Evolutionary conservation across 2,329 filamentous ascomycete species (phyloP), one percentile per base, ranked within the genome.

Genomic region (Berkeleyomyces basicola): DNA sequence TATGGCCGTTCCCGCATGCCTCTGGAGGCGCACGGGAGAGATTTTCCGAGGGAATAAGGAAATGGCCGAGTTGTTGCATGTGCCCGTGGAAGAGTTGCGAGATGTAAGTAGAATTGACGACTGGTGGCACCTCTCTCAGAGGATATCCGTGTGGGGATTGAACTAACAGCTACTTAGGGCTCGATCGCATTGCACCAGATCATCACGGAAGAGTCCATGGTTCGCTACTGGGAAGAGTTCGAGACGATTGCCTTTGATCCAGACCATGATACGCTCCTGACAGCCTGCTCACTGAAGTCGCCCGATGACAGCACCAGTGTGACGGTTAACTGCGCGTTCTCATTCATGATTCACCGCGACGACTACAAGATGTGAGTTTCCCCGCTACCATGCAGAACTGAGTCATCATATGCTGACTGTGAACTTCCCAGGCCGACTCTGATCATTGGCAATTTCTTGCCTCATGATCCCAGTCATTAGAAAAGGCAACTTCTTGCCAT

Each of bases 201-300:
- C 66, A 83, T 99, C 53, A 90, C 90, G 2, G 93, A 99, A 75
- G 90, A 95, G 66, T 95, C 91, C 47, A 82, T 96, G 65, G 93
- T 97, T 62, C 88, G 89, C 69, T 99, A 99, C 70, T 99, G 93
- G 93, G 93, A 99, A 74, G 96, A 99, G 70, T 99, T 99, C 70
- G 91, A 92, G 59, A 92, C 90, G 4, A 97, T 99, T 69, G 95
- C 93, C 7, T 99, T 99, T 73, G 93, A 99, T 71, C 84, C 86
- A 63, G 85, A 83, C 7, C 93, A 97, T 71, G 96, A 99, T 72
- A 95, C 92, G 31, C 89, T 99, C 69, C 78, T 99, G 67, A 99
- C 93, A 31, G 92, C 88, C 67, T 99, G 93, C 71, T 87, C 88
- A 9, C 76, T 99, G 66, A 96, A 96, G 73, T 91, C 85, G 67